These are phyloP conservation scores for Oidiodendron maius DNA, from an alignment of 495 filamentous ascomycete species.

Conservation along the genomic window DNA sequence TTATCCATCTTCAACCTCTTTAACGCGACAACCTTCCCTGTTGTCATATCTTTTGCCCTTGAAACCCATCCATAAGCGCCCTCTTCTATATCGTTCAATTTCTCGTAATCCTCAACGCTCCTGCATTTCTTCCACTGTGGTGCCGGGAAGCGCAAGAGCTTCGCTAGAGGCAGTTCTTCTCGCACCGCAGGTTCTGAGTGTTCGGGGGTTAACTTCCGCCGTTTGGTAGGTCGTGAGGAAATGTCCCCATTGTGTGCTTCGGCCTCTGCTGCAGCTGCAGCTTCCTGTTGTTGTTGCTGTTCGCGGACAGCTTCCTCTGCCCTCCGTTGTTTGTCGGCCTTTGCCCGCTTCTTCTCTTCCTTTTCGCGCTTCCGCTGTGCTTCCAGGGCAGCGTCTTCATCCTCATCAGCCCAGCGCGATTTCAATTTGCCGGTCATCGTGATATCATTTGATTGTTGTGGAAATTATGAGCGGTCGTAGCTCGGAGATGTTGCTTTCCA, in stretches of 20 bases:
- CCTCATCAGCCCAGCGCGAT: conserved; percentile 85
- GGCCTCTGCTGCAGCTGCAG: conserved; percentile 43
- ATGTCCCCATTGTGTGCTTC: conserved; percentile 26
- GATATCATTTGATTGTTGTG: conserved; percentile 14
- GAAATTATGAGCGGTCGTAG: background rate
- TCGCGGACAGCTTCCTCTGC: conserved; percentile 44
- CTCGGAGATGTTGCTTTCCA: background rate
- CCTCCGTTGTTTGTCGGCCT: conserved; percentile 77
- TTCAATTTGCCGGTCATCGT: conserved; percentile 58
- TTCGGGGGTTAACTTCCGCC: conserved; percentile 37
- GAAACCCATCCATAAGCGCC: conserved; percentile 95
- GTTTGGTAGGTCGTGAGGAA: conserved; percentile 45
- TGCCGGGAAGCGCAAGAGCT: conserved; percentile 64
- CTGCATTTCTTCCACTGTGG: conserved; percentile 68
- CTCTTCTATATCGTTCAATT: conserved; percentile 94
- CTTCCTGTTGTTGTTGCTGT: conserved; percentile 26
- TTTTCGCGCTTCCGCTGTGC: conserved; percentile 77
- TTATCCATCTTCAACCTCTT: conserved; percentile 94
- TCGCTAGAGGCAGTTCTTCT: conserved; percentile 27
- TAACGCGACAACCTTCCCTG: conserved; percentile 83
- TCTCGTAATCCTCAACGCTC: conserved; percentile 84
- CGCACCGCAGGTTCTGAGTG: conserved; percentile 10
- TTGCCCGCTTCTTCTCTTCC: conserved; percentile 80
- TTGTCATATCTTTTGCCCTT: conserved; percentile 69
- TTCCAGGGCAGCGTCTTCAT: conserved; percentile 66